phyloP scores from a whole-genome alignment of 352 stramenopile species.

The Phytophthora pistaciae region DNA sequence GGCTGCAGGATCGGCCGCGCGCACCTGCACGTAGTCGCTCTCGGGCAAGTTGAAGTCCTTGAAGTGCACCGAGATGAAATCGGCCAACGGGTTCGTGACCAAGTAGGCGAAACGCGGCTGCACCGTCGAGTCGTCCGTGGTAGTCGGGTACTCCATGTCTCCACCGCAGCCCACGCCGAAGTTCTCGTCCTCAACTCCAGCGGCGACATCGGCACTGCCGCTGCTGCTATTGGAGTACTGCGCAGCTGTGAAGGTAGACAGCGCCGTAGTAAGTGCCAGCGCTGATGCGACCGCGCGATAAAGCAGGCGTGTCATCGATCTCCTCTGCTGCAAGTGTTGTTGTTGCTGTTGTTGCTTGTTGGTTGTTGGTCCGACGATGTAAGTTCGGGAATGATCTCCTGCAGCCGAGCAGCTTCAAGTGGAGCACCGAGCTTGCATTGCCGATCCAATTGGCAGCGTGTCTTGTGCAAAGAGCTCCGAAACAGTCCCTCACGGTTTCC shows the following conservation, averaged over 20 bases:
- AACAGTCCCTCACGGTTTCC: slow-evolving; percentile 4
- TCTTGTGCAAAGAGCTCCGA: not conserved
- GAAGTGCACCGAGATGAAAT: slow-evolving; percentile 77
- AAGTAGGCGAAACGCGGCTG: slow-evolving; percentile 49
- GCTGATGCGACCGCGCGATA: slow-evolving; percentile 19
- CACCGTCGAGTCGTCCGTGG: slow-evolving; percentile 20
- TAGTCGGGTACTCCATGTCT: slow-evolving; percentile 30
- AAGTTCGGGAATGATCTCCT: slow-evolving; percentile 30
- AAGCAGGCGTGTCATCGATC: slow-evolving; percentile 24
- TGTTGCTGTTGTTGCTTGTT: slow-evolving; percentile 4
- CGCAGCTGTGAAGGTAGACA: slow-evolving; percentile 12
- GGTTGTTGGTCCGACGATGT: slow-evolving; percentile 15
- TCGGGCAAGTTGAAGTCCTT: slow-evolving; percentile 67
- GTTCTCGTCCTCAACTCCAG: slow-evolving; percentile 29
- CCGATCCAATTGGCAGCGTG: not conserved
- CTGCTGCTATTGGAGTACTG: slow-evolving; percentile 29
- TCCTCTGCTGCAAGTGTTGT: not conserved
- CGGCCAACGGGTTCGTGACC: slow-evolving; percentile 53
- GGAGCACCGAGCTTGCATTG: not conserved
- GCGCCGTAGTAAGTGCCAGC: slow-evolving; percentile 9
- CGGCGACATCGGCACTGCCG: not conserved
- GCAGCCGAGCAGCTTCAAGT: not conserved
- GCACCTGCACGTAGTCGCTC: slow-evolving; percentile 64
- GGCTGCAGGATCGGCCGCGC: slow-evolving; percentile 32
- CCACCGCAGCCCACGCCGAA: slow-evolving; percentile 48